Conservation (phyloP, 2,329 filamentous ascomycete genomes). For the Colletotrichum magnum region DNA sequence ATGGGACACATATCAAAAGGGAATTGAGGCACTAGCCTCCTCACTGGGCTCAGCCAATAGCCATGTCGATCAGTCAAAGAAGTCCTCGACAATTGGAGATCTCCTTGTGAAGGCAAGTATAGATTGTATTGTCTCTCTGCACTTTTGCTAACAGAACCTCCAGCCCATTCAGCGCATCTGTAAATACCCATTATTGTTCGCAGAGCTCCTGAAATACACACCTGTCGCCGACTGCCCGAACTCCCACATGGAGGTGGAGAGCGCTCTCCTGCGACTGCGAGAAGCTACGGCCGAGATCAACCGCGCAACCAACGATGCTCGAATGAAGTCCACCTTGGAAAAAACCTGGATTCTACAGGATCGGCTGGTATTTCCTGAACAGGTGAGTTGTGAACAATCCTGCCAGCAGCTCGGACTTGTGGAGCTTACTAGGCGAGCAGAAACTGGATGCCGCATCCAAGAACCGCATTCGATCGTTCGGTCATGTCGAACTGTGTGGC, state of each 20-base stretch:
- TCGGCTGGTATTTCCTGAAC: slow-evolving; percentile 80
- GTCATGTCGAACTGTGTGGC: slow-evolving; percentile 85
- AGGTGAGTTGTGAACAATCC: slow-evolving; percentile 64
- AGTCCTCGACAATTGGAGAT: slow-evolving; percentile 86
- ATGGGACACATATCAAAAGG: slow-evolving; percentile 86
- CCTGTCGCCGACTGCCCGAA: slow-evolving; percentile 88
- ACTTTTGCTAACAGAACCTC: slow-evolving; percentile 24
- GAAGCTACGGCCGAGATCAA: slow-evolving; percentile 87
- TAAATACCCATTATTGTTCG: slow-evolving; percentile 90
- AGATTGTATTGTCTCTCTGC: no score
- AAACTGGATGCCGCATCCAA: slow-evolving; percentile 67
- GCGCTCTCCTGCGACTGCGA: slow-evolving; percentile 78
- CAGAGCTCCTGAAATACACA: slow-evolving; percentile 85
- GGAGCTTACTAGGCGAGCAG: slow-evolving; percentile 47
- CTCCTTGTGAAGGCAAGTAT: slow-evolving; percentile 85
- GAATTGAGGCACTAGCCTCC: slow-evolving; percentile 85
- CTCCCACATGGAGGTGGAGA: slow-evolving; percentile 85
- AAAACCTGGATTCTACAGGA: slow-evolving; percentile 90
- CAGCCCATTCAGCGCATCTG: slow-evolving; percentile 94
- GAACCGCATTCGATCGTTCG: slow-evolving; percentile 82
- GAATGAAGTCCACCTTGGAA: slow-evolving; percentile 78
- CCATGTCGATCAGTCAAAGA: slow-evolving; percentile 74
- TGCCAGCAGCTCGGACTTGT: neutral
- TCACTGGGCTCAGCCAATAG: slow-evolving; percentile 80
- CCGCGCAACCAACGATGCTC: slow-evolving; percentile 82